Evolutionary conservation across 1,284 basidiomycete species (phyloP).

Genomic region (Cryptococcus sp.): DNA sequence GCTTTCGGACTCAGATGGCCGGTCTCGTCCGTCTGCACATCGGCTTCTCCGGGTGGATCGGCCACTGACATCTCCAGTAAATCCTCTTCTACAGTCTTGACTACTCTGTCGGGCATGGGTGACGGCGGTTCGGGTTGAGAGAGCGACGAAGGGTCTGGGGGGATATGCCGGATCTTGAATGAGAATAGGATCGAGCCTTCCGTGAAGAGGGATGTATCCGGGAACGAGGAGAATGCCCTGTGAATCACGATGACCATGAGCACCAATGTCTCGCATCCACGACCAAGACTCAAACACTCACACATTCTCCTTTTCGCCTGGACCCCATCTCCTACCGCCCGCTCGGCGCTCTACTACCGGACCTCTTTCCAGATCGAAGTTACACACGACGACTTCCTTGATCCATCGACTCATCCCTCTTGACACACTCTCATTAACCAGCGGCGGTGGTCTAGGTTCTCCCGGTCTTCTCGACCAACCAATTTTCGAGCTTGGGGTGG

Average conservation of each 20-base stretch:
- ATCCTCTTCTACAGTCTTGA: constrained; percentile 18
- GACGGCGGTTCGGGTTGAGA: constrained; percentile 45
- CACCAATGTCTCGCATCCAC: neutral
- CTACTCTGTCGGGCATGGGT: constrained; percentile 35
- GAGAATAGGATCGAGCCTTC: constrained; percentile 54
- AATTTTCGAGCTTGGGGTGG: constrained; percentile 28
- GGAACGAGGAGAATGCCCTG: constrained; percentile 92
- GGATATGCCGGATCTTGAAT: constrained; percentile 61
- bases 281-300: constrained; percentile 55
- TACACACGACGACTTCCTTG: constrained; percentile 75
- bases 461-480: constrained; percentile 37
- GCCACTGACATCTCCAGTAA: constrained; percentile 11
- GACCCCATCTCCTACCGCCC: constrained; percentile 65
- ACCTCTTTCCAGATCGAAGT: constrained; percentile 85
- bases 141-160: constrained; percentile 37
- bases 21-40: constrained; percentile 4
- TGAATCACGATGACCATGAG: neutral
- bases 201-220: constrained; percentile 81
- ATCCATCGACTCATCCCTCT: constrained; percentile 70
- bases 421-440: constrained; percentile 59
- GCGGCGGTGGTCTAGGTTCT: constrained; percentile 42
- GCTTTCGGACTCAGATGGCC: neutral
- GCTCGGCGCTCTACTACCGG: constrained; percentile 74
- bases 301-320: constrained; percentile 80
- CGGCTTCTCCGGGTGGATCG: constrained; percentile 18